Base-by-base conservation (phyloP, 2,329 filamentous ascomycete species). In the Ramichloridium luteum region DNA sequence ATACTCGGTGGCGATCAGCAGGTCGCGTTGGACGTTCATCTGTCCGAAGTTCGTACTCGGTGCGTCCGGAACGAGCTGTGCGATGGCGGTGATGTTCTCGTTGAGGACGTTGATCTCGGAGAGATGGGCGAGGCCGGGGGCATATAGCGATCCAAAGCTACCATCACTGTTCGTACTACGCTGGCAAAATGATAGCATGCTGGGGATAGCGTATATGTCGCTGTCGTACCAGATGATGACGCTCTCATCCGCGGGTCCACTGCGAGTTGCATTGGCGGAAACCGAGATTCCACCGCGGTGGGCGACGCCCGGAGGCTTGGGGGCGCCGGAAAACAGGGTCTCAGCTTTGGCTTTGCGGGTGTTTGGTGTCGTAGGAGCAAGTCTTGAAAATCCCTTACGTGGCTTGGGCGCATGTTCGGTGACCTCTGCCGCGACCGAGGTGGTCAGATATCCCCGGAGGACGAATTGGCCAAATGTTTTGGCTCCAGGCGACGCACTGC, bases 291-390 rank as follows among this genome's bases (percentile, higher is more conserved):
- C 62, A 2, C 64, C 64, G 9, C 48, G 50, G 2, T 52, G 28
- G 4, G 53, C 48, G 18, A 45, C 46, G 4, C 50, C 41, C 10
- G 46, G 39, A 5, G 41, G 45, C 10, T 54, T 50, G 6, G 55
- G 43, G 17, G 53, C 50, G n/a, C 57, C 57, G 16, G 56, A 53
- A 40, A 67, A 67, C 3, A 68, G 48, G 9, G 46, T 46, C 26
- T 64, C 60, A 32, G 64, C 52, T 38, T 58, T 62, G 28, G 54
- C 54, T 27, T 59, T 58, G 9, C 63, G 57, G 5, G 64, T 68
- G 38, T 66, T 66, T 4, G 64, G 65, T 5, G 64, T 68, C 60
- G 65, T 65, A 2, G 64, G 65, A 3, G 58, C 61, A 3, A 68
- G 53, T 14, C 52, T 52, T 25, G 50, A 50, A 5, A 49, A 46